These are phyloP conservation scores for Xylogone sp. DNA, from an alignment of 2,329 filamentous ascomycete genomes.

Conservation along the genomic window DNA sequence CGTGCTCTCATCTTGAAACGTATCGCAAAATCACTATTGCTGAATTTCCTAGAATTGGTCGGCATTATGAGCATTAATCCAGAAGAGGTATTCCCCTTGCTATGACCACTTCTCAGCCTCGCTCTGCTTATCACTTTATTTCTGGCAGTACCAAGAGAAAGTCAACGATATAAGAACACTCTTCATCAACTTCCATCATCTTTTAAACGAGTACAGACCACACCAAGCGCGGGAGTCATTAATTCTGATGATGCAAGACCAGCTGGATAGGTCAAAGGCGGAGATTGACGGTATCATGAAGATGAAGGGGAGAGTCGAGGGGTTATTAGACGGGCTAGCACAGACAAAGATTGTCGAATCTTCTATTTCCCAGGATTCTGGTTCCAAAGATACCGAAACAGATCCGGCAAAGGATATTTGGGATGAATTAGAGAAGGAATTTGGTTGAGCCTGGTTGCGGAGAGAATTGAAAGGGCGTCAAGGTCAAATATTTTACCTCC, in stretches of 20 bases:
- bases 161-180: constrained; percentile 75
- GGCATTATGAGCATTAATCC: constrained; percentile 69
- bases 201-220: constrained; percentile 90
- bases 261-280: constrained; percentile 65
- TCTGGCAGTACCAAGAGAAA: constrained; percentile 59
- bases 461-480: not conserved
- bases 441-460: constrained; percentile 26
- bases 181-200: constrained; percentile 86
- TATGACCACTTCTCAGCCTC: constrained; percentile 2
- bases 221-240: constrained; percentile 88
- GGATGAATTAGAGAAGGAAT: constrained; percentile 38
- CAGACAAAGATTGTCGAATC: constrained; percentile 33
- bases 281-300: constrained; percentile 69
- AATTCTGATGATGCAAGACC: constrained; percentile 83
- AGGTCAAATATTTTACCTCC: not conserved
- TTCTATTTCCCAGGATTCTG: constrained; percentile 4
- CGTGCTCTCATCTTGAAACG: constrained; percentile 67
- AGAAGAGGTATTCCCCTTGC: constrained; percentile 44
- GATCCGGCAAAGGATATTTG: constrained; percentile 33
- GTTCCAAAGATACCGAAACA: constrained; percentile 8
- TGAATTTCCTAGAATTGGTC: constrained; percentile 84
- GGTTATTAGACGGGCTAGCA: constrained; percentile 66
- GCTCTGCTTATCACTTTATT: constrained; percentile 12
- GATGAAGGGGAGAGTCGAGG: constrained; percentile 68
- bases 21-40: constrained; percentile 76